A percentile compares a stretch with the other conserved stretches of the same genome.
These are phyloP conservation scores for Thalia dealbata DNA, from an alignment of 176 grass and related monocot species.

Conservation along the genomic window DNA sequence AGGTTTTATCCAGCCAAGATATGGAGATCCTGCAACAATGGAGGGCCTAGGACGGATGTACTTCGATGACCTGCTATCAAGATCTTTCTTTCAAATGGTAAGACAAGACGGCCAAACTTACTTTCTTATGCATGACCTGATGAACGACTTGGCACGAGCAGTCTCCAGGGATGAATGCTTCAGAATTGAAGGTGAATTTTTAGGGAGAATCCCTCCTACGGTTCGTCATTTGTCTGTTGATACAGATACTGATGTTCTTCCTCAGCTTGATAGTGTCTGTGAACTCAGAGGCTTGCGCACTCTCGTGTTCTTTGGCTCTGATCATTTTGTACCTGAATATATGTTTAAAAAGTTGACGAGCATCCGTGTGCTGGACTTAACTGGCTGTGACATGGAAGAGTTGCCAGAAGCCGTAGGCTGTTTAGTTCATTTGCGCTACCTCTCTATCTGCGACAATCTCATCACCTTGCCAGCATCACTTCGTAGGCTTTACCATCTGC, in stretches of 20 bases:
- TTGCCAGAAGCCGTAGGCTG: slow-evolving; percentile 28
- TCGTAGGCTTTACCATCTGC: slow-evolving; percentile 24
- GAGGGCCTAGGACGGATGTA: slow-evolving; percentile 31
- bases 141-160: slow-evolving; percentile 32
- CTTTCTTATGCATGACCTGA: slow-evolving; percentile 32
- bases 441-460: slow-evolving; percentile 23
- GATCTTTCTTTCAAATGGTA: slow-evolving; percentile 34
- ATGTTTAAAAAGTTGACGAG: slow-evolving; percentile 29
- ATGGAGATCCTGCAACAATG: background rate
- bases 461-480: slow-evolving; percentile 31
- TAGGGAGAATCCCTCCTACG: slow-evolving; percentile 17
- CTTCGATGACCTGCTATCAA: slow-evolving; percentile 36
- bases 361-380: slow-evolving; percentile 36
- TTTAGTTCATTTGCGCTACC: slow-evolving; percentile 46
- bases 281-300: slow-evolving; percentile 28
- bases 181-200: slow-evolving; percentile 21
- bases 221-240: slow-evolving; percentile 42
- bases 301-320: slow-evolving; percentile 24
- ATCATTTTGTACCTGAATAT: slow-evolving; percentile 5
- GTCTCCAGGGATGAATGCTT: slow-evolving; percentile 39
- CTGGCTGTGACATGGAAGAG: slow-evolving; percentile 33
- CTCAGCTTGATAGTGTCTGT: slow-evolving; percentile 13
- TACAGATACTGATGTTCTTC: slow-evolving; percentile 19
- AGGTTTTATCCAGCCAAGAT: slow-evolving; percentile 12
- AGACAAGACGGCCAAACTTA: slow-evolving; percentile 13